A percentile compares a stretch with the other conserved stretches of the same genome.
phyloP scores from a whole-genome alignment of 2,329 filamentous ascomycete species.

The Teratosphaeria pseudoeucalypti region DNA sequence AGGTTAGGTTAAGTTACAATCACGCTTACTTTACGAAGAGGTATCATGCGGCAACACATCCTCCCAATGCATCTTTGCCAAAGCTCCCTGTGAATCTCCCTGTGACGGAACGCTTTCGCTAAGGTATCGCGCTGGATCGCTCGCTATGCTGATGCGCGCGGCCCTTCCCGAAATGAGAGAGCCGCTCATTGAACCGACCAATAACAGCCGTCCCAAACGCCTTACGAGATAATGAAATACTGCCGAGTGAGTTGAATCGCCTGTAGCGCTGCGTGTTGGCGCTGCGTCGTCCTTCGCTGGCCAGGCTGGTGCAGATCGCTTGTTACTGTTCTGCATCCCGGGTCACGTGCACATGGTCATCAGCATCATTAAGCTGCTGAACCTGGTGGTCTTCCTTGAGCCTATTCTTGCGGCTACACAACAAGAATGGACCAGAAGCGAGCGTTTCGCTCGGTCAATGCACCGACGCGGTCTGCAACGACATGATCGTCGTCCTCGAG shows the following conservation, averaged over 20 bases:
- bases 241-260: not conserved
- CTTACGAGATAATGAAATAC: not conserved
- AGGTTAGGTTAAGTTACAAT: not conserved
- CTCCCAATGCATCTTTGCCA: not conserved
- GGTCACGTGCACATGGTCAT: not conserved
- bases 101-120: not conserved
- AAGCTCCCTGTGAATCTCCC: not conserved
- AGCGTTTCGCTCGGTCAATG: not conserved
- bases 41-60: not conserved
- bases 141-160: not conserved
- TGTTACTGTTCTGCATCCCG: not conserved
- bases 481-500: not conserved
- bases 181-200: not conserved
- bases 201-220: not conserved
- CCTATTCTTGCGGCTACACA: not conserved
- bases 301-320: not conserved
- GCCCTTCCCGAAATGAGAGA: not conserved
- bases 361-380: not conserved
- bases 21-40: not conserved
- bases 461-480: not conserved
- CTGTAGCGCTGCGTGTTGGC: not conserved
- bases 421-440: not conserved
- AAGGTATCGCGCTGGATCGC: not conserved
- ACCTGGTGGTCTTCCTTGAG: not conserved
- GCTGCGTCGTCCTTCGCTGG: not conserved